Evolutionary conservation across 2,329 filamentous ascomycete species (phyloP).

Genomic region (Sporothrix curviconia): DNA sequence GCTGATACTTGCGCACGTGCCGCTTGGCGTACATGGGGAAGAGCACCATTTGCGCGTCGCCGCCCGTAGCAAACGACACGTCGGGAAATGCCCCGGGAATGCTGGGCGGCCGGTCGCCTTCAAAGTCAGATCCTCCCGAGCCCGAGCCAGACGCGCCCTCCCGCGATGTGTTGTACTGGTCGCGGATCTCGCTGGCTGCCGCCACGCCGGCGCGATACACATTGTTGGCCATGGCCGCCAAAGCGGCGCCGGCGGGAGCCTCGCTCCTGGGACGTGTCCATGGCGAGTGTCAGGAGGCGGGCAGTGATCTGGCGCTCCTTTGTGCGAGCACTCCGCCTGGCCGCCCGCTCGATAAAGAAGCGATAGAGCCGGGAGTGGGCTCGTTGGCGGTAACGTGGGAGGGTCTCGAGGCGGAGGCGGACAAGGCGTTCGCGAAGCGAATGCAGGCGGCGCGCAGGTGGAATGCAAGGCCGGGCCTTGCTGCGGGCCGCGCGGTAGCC

Average conservation of each 20-base stretch:
- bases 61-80: conserved; percentile 69
- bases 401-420: conserved; percentile 65
- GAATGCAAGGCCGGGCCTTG: too few relatives aligned
- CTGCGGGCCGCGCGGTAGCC: conserved; percentile 2
- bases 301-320: conserved; percentile 35
- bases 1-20: conserved; percentile 55
- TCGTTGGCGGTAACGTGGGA: conserved; percentile 63
- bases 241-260: conserved; percentile 74
- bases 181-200: conserved; percentile 52
- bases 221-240: conserved; percentile 54
- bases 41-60: conserved; percentile 85
- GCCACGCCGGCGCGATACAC: conserved; percentile 51
- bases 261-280: conserved; percentile 40
- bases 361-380: conserved; percentile 72
- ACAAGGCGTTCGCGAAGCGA: conserved; percentile 60
- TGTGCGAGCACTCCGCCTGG: conserved; percentile 32
- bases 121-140: conserved; percentile 28
- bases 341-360: conserved; percentile 57
- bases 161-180: conserved; percentile 48
- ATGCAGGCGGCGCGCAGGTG: too few relatives aligned
- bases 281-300: conserved; percentile 41
- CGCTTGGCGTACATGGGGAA: conserved; percentile 89
- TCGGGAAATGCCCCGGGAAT: conserved; percentile 79
- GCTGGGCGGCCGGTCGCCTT: conserved; percentile 33
- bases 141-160: conserved; percentile 31